These are phyloP conservation scores for Hura crepitans DNA, from an alignment of 441 rosid species.

Conservation along the genomic window DNA sequence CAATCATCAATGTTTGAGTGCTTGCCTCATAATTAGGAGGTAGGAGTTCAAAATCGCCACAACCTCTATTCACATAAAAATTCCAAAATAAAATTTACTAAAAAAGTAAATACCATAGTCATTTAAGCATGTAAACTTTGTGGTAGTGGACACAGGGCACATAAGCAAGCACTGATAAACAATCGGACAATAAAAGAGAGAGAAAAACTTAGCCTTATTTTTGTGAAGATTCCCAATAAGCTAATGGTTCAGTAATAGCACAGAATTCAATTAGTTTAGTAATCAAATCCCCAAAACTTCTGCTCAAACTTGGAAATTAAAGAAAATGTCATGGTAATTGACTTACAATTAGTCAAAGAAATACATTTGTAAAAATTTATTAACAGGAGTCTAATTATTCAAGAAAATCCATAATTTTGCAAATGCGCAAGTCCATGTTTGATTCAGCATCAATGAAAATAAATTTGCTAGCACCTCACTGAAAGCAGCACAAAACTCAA, in stretches of 20 bases:
- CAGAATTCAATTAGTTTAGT: not conserved
- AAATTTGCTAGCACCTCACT: slow-evolving; percentile 44
- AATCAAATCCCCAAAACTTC: not conserved
- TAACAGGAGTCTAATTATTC: not conserved
- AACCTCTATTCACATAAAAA: not conserved
- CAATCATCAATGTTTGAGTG: not conserved
- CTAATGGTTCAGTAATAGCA: not conserved
- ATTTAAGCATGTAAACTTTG: not conserved
- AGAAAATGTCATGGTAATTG: not conserved
- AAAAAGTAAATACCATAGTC: not conserved
- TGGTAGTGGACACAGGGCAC: not conserved
- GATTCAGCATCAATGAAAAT: not conserved
- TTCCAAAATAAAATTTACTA: not conserved
- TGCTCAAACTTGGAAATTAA: not conserved
- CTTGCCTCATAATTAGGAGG: not conserved
- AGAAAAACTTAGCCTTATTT: not conserved
- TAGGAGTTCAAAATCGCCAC: not conserved
- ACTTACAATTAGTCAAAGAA: not conserved
- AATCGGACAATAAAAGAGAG: not conserved
- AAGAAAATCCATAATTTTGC: not conserved
- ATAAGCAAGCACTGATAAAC: not conserved
- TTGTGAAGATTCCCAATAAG: not conserved
- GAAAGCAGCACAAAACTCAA: slow-evolving; percentile 71
- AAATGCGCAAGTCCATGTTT: not conserved
- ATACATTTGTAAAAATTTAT: not conserved